Base-by-base conservation (phyloP, 2,329 filamentous ascomycete species). In the Ceratocystiopsis sp. region DNA sequence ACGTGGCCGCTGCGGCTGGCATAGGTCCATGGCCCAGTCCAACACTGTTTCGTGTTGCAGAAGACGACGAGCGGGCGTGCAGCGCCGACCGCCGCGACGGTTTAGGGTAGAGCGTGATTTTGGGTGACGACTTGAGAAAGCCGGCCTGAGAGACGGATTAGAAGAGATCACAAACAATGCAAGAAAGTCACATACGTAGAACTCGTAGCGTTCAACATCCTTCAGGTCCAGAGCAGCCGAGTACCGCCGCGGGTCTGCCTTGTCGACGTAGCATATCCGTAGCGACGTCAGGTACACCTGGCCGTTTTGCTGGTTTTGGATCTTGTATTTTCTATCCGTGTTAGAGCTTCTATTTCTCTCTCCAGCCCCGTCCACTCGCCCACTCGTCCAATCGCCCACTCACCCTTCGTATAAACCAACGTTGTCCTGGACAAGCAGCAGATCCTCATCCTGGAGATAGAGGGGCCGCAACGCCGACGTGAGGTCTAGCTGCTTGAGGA, bases 371-470 rank as follows among this genome's bases (percentile, higher is more conserved):
- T 16, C 12, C 14, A 17, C 14, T 17, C n/a, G 12, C 14, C 12
- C 14, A 17, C 14, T 17, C 40, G 8, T 19, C 43, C 42, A 37
- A 32, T 29, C 43, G 29, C 32, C 36, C 6, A 66, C 78, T 64
- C 71, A 93, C 86, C 91, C 91, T 71, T 96, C 85, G 66, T 98
- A 98, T 48, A 98, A 70, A 52, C 91, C 91, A 54, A 98, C 87
- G 60, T 85, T 87, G 69, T 96, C 87, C 66, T 96, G 89, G 46
- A 98, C 89, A 64, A 94, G 96, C 47, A 98, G 73, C 43, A 96
- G 70, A 53, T 84, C 82, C 72, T 98, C 91, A 69, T 95, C 91
- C 56, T 85, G 82, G 52, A 93, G 74, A 59, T 95, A 81, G 48
- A 80, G 82, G 55, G 91, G 91, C 69, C 91, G 83, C 58, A 95